Evolutionary conservation across 1,284 basidiomycete genomes (phyloP).

Genomic region (Marasmius fiardii): DNA sequence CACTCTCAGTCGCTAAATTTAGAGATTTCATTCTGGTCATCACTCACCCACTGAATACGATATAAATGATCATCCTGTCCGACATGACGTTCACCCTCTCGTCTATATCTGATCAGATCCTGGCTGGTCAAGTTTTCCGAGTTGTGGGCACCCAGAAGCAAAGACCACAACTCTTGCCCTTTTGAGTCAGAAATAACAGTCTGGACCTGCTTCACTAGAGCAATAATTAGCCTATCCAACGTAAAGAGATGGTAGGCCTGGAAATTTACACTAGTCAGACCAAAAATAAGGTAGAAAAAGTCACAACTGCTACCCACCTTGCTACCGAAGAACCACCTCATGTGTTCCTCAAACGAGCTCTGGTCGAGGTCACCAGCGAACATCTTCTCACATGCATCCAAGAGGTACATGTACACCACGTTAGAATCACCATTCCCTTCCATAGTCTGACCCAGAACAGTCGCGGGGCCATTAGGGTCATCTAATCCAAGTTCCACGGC

Average conservation of each 20-base stretch:
- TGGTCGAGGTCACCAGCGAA: conserved; percentile 94
- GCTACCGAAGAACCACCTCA: conserved; percentile 95
- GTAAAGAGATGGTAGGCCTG: conserved; percentile 89
- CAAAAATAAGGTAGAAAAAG: conserved; percentile 11
- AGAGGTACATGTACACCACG: conserved; percentile 83
- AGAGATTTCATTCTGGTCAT: conserved; percentile 8
- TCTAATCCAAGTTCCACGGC: conserved; percentile 73
- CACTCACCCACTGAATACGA: conserved; percentile 85
- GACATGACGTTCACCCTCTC: conserved; percentile 85
- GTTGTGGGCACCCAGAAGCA: conserved; percentile 53
- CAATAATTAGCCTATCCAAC: conserved; percentile 86
- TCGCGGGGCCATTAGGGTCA: conserved; percentile 71
- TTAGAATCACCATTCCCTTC: conserved; percentile 48
- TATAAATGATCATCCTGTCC: conserved; percentile 91
- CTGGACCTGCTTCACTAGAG: conserved; percentile 90
- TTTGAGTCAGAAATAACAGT: conserved; percentile 74
- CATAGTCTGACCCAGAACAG: conserved; percentile 61
- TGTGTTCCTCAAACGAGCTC: conserved; percentile 88
- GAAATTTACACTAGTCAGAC: conserved; percentile 16
- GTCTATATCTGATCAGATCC: conserved; percentile 86
- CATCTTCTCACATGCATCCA: conserved; percentile 91
- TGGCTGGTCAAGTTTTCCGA: conserved; percentile 57
- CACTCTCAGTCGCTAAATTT: neutral
- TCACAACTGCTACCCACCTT: conserved; percentile 55
- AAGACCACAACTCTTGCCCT: conserved; percentile 69